A percentile compares a stretch with the other conserved stretches of the same genome.
phyloP scores from a whole-genome alignment of 495 filamentous ascomycete species.

The Cenococcum geophilum region DNA sequence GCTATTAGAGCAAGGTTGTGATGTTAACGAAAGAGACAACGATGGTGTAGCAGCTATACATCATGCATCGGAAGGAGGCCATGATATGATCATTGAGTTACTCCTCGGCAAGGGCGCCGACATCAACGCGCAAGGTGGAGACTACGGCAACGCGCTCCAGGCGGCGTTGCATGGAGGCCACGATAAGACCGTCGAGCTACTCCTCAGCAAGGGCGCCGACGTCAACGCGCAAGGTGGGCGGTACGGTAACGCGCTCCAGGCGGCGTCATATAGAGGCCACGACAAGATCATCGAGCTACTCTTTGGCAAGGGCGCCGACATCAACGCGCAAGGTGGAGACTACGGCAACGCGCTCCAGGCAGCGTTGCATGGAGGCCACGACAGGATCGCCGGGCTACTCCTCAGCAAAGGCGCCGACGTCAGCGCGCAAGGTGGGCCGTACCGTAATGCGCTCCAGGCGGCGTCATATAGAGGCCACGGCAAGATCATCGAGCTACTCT shows the following conservation, averaged over 20 bases:
- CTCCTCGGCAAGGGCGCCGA: slow-evolving; percentile 4
- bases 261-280: background rate
- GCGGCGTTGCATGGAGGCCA: slow-evolving; percentile 1
- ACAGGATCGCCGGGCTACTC: slow-evolving; percentile 3
- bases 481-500: slow-evolving; percentile 4
- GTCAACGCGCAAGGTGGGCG: slow-evolving; percentile 8
- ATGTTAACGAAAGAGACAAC: background rate
- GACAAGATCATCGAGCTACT: slow-evolving; percentile 6
- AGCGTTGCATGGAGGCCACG: background rate
- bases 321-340: background rate
- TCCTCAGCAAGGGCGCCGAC: slow-evolving; percentile 8
- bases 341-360: slow-evolving; percentile 5
- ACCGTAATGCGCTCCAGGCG: slow-evolving; percentile 7
- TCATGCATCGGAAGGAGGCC: background rate
- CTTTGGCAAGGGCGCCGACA: background rate
- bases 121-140: slow-evolving; percentile 4
- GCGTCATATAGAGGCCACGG: background rate
- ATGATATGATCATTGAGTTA: background rate
- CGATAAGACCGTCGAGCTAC: slow-evolving; percentile 6
- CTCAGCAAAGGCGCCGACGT: slow-evolving; percentile 1
- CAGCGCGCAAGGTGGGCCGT: background rate
- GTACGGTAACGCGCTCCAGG: slow-evolving; percentile 1
- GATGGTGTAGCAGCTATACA: background rate
- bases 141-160: slow-evolving; percentile 15
- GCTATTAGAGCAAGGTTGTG: background rate